phyloP scores from a whole-genome alignment of 1,284 basidiomycete species.

The Ganoderma sinense region DNA sequence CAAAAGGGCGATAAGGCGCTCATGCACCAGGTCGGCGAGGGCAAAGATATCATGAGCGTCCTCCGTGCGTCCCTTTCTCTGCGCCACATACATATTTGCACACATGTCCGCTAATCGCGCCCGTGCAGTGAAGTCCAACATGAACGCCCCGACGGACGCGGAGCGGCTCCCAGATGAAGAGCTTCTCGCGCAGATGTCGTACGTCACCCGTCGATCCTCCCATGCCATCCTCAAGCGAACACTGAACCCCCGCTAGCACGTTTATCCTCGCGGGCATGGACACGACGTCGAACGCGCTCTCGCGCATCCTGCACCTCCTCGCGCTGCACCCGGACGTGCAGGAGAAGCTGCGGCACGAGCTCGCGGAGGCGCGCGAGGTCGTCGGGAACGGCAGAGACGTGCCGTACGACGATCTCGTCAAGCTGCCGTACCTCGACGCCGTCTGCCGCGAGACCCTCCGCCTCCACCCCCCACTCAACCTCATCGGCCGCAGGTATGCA shows the following conservation, averaged over 20 bases:
- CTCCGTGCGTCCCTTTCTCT: conserved; percentile 35
- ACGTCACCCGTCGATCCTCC: not conserved
- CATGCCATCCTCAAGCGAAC: not conserved
- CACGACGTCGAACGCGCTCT: conserved; percentile 39
- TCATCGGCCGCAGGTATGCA: not conserved
- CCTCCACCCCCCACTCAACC: not conserved
- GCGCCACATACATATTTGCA: not conserved
- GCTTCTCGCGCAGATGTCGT: conserved; percentile 37
- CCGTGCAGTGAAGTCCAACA: conserved; percentile 36
- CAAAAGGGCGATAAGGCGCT: conserved; percentile 36
- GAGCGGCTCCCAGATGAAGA: conserved; percentile 28
- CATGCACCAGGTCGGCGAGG: conserved; percentile 38
- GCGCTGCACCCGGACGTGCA: conserved; percentile 19
- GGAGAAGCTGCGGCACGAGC: conserved; percentile 34
- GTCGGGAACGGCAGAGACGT: conserved; percentile 27
- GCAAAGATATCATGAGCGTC: conserved; percentile 56
- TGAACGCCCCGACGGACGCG: conserved; percentile 25
- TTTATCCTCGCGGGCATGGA: conserved; percentile 39
- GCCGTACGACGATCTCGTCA: conserved; percentile 39
- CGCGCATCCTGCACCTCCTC: conserved; percentile 36
- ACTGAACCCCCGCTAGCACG: conserved; percentile 19
- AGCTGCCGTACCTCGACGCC: conserved; percentile 43
- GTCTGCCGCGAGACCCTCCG: conserved; percentile 43
- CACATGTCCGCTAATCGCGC: not conserved
- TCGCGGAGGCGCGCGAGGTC: conserved; percentile 26